Evolutionary conservation across 202 grass and related monocot species (phyloP).

Genomic region (Bolboschoenoplectus hybrid): DNA sequence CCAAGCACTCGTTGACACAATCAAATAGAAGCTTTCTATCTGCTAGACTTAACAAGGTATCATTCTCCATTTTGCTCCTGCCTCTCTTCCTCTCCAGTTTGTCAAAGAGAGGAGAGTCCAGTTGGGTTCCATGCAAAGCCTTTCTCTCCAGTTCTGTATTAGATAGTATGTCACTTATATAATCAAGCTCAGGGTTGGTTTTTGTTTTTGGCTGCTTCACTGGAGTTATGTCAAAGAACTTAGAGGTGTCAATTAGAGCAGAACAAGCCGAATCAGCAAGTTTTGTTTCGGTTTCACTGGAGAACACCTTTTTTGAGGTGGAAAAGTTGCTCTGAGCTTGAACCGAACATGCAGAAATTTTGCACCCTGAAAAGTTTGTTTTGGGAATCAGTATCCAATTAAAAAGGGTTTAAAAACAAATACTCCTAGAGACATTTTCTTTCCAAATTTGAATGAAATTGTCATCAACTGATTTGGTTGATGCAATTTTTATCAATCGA

Average conservation of each 20-base stretch:
- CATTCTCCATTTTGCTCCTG: slow-evolving; percentile 38
- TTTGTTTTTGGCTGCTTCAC: slow-evolving; percentile 35
- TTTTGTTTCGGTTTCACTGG: slow-evolving; percentile 46
- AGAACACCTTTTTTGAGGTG: slow-evolving; percentile 37
- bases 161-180: slow-evolving; percentile 58
- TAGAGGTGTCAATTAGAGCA: slow-evolving; percentile 43
- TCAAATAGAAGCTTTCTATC: slow-evolving; percentile 58
- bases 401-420: not conserved
- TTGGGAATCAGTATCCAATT: not conserved
- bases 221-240: slow-evolving; percentile 48
- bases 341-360: slow-evolving; percentile 44
- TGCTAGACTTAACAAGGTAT: slow-evolving; percentile 20
- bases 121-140: slow-evolving; percentile 41
- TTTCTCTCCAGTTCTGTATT: slow-evolving; percentile 48
- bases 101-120: slow-evolving; percentile 59
- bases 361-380: slow-evolving; percentile 47
- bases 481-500: not conserved
- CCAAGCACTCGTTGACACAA: slow-evolving; percentile 68
- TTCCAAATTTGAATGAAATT: slow-evolving; percentile 4
- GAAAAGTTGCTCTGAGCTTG: slow-evolving; percentile 48
- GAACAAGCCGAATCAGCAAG: slow-evolving; percentile 60
- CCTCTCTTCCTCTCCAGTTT: slow-evolving; percentile 47
- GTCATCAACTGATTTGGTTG: not conserved
- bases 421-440: not conserved
- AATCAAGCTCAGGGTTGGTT: slow-evolving; percentile 48